Evolutionary conservation across 768 basidiomycete genomes (phyloP), one percentile per base, ranked within the genome.

Genomic region (Tylopilus intermedius): DNA sequence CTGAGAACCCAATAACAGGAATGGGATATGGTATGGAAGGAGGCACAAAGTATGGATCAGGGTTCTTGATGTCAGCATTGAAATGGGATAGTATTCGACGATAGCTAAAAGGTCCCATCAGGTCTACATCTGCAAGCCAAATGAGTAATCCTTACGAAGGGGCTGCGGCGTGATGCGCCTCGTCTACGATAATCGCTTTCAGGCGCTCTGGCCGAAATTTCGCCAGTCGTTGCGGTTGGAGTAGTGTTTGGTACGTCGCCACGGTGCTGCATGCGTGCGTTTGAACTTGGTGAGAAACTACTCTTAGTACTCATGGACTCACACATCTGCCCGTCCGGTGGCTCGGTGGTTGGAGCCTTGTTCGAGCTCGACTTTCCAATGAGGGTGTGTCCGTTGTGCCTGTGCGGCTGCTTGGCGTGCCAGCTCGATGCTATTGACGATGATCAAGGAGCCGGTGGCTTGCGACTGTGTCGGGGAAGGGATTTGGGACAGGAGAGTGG

Each of bases 101-200:
- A 68, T 95, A 95, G 27, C 92, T 83, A 51, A 43, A 5, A 39
- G 46, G 4, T 49, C 35, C 30, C 10, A 72, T 53, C 39, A 22
- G 27, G 5, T 35, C 26, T 4, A 21, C 15, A 18, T 45, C 10
- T 29, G 3, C 13, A 35, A 27, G 4, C 24, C n/a, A 29, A 24
- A 45, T 22, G 32, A 21, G 37, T n/a, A n/a, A n/a, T 15, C n/a
- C 33, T 50, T 71, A 94, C 83, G 94, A 93, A 29, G 86, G 84
- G 8, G 94, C 90, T 37, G 90, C 94, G 27, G 94, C 89, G 68
- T 98, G 95, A 66, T 97, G 95, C 0, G 94, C 94, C 70, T 96
- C 94, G 62, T 96, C 94, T 3, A 96, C 76, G 42, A 95, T 83
- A 53, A 96, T 75, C 14, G 86, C 87, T 61, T 87, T 91, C 56